Conservation (phyloP, 352 stramenopile species). For the Phytophthora multivora region DNA sequence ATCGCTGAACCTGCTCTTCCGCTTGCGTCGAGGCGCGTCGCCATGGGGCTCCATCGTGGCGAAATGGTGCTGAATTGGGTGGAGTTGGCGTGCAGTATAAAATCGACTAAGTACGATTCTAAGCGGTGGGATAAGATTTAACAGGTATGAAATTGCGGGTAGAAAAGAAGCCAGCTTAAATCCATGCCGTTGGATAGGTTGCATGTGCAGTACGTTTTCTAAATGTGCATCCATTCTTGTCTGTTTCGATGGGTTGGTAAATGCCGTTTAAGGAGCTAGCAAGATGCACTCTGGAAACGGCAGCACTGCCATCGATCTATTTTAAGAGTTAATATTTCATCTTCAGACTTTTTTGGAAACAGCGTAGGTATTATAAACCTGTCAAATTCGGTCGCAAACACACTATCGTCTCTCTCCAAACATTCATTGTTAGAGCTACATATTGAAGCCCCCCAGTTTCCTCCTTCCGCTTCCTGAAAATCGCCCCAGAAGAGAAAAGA, state of each 20-base stretch:
- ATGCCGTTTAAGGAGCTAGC: constrained; percentile 8
- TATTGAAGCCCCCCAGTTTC: constrained; percentile 24
- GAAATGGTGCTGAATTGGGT: background rate
- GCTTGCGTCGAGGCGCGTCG: constrained; percentile 60
- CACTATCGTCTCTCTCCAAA: background rate
- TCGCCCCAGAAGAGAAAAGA: constrained; percentile 37
- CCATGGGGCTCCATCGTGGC: constrained; percentile 31
- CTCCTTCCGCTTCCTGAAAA: background rate
- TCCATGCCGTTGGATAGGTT: background rate
- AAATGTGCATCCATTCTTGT: background rate
- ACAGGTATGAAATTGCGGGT: background rate
- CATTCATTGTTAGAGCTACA: constrained; percentile 6
- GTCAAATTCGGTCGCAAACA: background rate
- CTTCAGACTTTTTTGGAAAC: background rate
- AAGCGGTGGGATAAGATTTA: constrained; percentile 1
- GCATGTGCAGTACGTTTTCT: too few relatives aligned
- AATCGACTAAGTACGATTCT: background rate
- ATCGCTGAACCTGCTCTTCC: constrained; percentile 87
- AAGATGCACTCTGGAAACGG: background rate
- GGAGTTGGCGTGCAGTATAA: background rate
- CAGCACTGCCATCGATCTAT: background rate
- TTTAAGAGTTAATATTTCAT: background rate
- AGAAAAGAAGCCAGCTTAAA: constrained; percentile 22
- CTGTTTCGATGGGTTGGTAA: constrained; percentile 1
- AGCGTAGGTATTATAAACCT: background rate